Conservation (phyloP, 176 grass and related monocot genomes). For the Carex parvula region DNA sequence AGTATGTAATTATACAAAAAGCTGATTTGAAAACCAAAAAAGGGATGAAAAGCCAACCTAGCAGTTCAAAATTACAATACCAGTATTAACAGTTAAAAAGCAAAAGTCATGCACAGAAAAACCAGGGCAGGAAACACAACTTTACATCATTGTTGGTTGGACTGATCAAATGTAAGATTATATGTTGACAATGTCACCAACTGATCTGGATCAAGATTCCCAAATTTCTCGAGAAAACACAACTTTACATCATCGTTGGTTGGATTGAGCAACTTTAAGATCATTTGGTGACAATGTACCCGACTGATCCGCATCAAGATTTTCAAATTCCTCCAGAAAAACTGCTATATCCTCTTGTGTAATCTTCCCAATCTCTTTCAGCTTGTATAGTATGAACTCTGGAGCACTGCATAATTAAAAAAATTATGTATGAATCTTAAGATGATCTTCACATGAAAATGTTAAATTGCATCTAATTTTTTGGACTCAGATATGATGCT, state of each 20-base stretch:
- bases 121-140: not conserved
- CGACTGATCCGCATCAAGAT: constrained; percentile 73
- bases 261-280: constrained; percentile 46
- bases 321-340: constrained; percentile 80
- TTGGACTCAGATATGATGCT: constrained; percentile 16
- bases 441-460: not conserved
- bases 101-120: not conserved
- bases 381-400: constrained; percentile 94
- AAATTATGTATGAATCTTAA: not conserved
- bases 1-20: not conserved
- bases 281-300: constrained; percentile 60
- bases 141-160: constrained; percentile 16
- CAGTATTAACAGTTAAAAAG: constrained; percentile 8
- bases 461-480: constrained; percentile 19
- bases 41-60: not conserved
- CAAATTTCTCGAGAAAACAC: constrained; percentile 70
- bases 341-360: constrained; percentile 72
- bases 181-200: constrained; percentile 52
- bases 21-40: not conserved
- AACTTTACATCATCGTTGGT: constrained; percentile 9
- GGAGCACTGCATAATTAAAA: constrained; percentile 54
- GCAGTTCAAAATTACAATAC: not conserved
- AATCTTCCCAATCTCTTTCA: constrained; percentile 94
- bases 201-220: constrained; percentile 67
- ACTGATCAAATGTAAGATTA: constrained; percentile 55